Conservation (phyloP, 2,329 filamentous ascomycete species). For the Neonectria punicea region DNA sequence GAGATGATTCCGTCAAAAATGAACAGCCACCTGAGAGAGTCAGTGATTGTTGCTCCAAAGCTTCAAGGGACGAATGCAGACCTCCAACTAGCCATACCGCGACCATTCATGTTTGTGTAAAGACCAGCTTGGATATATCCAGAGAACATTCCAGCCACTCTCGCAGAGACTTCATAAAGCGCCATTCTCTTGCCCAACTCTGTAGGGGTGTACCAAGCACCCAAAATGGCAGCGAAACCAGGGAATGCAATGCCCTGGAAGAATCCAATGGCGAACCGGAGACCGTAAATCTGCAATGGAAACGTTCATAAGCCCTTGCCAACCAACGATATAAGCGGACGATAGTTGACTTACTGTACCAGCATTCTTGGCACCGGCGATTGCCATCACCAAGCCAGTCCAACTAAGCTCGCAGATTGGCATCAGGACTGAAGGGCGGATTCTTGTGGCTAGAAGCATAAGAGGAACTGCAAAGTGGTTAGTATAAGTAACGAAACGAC, state of each 20-base stretch:
- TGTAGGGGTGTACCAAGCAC: conserved; percentile 45
- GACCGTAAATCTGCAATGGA: conserved; percentile 35
- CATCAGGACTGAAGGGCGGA: conserved; percentile 46
- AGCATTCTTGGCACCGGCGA: conserved; percentile 40
- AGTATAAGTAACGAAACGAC: background rate
- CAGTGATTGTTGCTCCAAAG: background rate
- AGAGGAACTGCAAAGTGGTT: conserved; percentile 16
- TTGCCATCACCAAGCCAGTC: conserved; percentile 39
- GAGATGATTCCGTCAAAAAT: conserved; percentile 47
- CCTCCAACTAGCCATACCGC: conserved; percentile 28
- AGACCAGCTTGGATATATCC: conserved; percentile 52
- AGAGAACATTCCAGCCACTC: conserved; percentile 41
- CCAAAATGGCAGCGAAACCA: conserved; percentile 42
- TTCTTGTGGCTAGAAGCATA: conserved; percentile 21
- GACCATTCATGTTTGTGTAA: conserved; percentile 48
- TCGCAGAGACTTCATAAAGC: conserved; percentile 36
- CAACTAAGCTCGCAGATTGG: conserved; percentile 44
- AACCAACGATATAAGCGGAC: too few species aligned
- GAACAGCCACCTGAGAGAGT: conserved; percentile 51
- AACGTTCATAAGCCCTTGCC: background rate
- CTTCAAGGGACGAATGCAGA: background rate
- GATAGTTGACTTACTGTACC: conserved; percentile 18
- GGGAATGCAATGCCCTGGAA: conserved; percentile 43
- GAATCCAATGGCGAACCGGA: conserved; percentile 47
- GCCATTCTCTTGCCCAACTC: conserved; percentile 45